A percentile compares a stretch with the other conserved stretches of the same genome.
Conservation (phyloP, 1,284 basidiomycete genomes). For the Xanthoconium separans region DNA sequence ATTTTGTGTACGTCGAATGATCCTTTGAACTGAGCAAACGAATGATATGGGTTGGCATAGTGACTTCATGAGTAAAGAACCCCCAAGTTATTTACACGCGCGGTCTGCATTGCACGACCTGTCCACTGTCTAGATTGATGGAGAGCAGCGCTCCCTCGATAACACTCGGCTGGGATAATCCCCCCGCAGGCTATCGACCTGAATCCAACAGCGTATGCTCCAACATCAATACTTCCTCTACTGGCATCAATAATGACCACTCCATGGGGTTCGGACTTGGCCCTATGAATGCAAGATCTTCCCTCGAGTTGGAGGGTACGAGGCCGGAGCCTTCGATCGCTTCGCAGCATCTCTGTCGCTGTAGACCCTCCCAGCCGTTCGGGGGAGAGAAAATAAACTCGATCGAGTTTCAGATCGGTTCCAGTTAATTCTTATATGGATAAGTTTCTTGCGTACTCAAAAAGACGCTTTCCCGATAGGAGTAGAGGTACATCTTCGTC, state of each 20-base stretch:
- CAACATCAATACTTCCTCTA: slow-evolving; percentile 43
- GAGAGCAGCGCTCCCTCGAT: too few relatives aligned
- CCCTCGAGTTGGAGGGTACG: slow-evolving; percentile 20
- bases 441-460: slow-evolving; percentile 41
- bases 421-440: slow-evolving; percentile 39
- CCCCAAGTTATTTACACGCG: too few relatives aligned
- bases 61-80: too few relatives aligned
- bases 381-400: slow-evolving; percentile 36
- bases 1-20: too few relatives aligned
- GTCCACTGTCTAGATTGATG: too few relatives aligned
- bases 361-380: slow-evolving; percentile 14
- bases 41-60: too few relatives aligned
- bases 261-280: not conserved
- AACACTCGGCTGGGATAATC: slow-evolving; percentile 21
- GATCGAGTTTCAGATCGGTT: slow-evolving; percentile 16
- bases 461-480: slow-evolving; percentile 43
- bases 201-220: slow-evolving; percentile 36
- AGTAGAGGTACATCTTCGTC: slow-evolving; percentile 36
- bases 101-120: too few relatives aligned
- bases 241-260: slow-evolving; percentile 3
- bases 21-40: too few relatives aligned
- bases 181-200: slow-evolving; percentile 5
- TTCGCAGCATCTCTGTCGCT: not conserved
- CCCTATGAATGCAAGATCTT: slow-evolving; percentile 26
- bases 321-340: slow-evolving; percentile 20